Evolutionary conservation across 2,329 filamentous ascomycete genomes (phyloP).

Genomic region (Onygena corvina): DNA sequence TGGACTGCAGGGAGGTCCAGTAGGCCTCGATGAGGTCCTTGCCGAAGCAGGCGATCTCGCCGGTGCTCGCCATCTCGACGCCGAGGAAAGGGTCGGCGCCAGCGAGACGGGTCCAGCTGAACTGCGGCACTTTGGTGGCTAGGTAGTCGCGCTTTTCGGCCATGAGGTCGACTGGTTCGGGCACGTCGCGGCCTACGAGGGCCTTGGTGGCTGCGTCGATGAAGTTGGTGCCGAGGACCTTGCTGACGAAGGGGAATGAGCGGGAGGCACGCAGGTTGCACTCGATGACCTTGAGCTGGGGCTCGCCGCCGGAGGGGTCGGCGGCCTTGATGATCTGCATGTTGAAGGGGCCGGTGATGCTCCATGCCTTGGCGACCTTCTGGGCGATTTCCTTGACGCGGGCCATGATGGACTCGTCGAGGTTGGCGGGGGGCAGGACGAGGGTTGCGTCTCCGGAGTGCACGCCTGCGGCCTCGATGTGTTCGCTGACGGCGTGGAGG

Average conservation of each 20-base stretch:
- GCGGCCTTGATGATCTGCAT: conserved; percentile 99
- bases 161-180: conserved; percentile 81
- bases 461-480: conserved; percentile 93
- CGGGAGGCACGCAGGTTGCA: conserved; percentile 95
- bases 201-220: conserved; percentile 91
- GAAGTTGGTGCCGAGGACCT: conserved; percentile 93
- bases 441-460: conserved; percentile 96
- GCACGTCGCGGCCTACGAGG: conserved; percentile 72
- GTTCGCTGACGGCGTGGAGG: conserved; percentile 84
- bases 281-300: conserved; percentile 87
- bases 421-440: conserved; percentile 71
- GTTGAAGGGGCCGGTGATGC: conserved; percentile 96
- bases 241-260: conserved; percentile 96
- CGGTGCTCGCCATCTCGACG: conserved; percentile 93
- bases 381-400: conserved; percentile 90
- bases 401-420: conserved; percentile 65
- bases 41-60: conserved; percentile 98
- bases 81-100: conserved; percentile 95
- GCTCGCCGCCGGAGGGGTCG: conserved; percentile 59
- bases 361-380: conserved; percentile 95
- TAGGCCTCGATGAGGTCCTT: conserved; percentile 93
- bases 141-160: conserved; percentile 76
- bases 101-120: conserved; percentile 95
- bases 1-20: conserved; percentile 90
- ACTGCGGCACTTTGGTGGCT: conserved; percentile 95